phyloP scores from a whole-genome alignment of 2,329 filamentous ascomycete species.

The Paecilomyces sp. region DNA sequence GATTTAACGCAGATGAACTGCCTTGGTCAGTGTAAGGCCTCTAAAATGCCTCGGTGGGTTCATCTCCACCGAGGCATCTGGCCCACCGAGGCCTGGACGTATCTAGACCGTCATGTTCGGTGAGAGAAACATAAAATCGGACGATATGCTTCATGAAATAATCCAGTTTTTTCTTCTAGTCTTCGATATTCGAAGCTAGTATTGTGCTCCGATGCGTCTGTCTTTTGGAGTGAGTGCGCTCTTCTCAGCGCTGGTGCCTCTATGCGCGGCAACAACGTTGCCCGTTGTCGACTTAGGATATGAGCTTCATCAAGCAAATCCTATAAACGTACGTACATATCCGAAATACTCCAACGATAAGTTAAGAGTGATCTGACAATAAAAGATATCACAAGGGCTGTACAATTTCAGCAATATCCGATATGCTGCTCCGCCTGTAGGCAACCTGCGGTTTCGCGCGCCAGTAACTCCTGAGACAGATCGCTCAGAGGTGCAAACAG shows the following conservation, averaged over 20 bases:
- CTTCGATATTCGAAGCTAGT: neutral
- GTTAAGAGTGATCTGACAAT: neutral
- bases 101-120: neutral
- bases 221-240: neutral
- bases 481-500: slow-evolving; percentile 35
- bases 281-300: neutral
- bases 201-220: neutral
- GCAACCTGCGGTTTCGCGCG: slow-evolving; percentile 40
- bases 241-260: neutral
- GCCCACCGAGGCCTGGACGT: neutral
- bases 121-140: neutral
- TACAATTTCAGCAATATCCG: slow-evolving; percentile 50
- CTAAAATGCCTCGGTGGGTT: neutral
- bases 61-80: neutral
- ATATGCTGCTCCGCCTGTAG: slow-evolving; percentile 45
- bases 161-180: neutral
- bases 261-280: neutral
- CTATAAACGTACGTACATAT: neutral
- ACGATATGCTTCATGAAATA: neutral
- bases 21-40: neutral
- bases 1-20: neutral
- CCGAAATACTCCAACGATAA: neutral
- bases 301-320: neutral
- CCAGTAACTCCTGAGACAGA: slow-evolving; percentile 35
- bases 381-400: slow-evolving; percentile 12